phyloP scores from a whole-genome alignment of 1,284 basidiomycete genomes.

The Microbotryum saponariae region DNA sequence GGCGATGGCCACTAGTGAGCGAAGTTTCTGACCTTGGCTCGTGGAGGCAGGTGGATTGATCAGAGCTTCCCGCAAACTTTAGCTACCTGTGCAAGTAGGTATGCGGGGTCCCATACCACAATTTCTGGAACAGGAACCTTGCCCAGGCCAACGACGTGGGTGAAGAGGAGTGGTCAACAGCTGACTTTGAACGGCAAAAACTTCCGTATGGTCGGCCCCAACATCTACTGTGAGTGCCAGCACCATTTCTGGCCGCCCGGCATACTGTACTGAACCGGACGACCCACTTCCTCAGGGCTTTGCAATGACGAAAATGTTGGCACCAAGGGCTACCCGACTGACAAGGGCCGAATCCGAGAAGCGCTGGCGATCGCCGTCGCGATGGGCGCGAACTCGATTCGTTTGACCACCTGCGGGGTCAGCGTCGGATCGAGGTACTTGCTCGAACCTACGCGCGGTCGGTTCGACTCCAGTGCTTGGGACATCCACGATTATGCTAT shows the following conservation, averaged over 20 bases:
- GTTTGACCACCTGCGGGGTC: conserved; percentile 14
- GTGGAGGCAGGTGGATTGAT: too few relatives aligned
- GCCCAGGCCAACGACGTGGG: conserved; percentile 13
- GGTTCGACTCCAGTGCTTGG: not conserved
- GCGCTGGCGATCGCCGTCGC: conserved; percentile 28
- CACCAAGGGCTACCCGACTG: not conserved
- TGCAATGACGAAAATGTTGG: conserved; percentile 18
- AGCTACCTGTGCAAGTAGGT: conserved; percentile 2
- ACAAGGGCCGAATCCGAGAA: conserved; percentile 22
- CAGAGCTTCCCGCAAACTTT: too few relatives aligned
- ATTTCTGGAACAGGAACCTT: conserved; percentile 20
- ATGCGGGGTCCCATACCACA: conserved; percentile 6
- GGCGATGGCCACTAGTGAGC: too few relatives aligned
- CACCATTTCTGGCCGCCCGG: too few relatives aligned
- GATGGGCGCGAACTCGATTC: conserved; percentile 27
- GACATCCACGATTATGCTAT: not conserved
- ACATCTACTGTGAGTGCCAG: conserved; percentile 2
- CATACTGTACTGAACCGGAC: too few relatives aligned
- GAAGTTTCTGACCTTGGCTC: too few relatives aligned
- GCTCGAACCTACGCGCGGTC: conserved; percentile 1
- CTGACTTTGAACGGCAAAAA: conserved; percentile 5
- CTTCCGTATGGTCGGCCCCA: conserved; percentile 27
- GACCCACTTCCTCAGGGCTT: not conserved
- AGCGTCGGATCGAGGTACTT: conserved; percentile 6
- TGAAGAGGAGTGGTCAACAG: conserved; percentile 5